phyloP scores from a whole-genome alignment of 169 alveolate species.

The Eimeria zaria region DNA sequence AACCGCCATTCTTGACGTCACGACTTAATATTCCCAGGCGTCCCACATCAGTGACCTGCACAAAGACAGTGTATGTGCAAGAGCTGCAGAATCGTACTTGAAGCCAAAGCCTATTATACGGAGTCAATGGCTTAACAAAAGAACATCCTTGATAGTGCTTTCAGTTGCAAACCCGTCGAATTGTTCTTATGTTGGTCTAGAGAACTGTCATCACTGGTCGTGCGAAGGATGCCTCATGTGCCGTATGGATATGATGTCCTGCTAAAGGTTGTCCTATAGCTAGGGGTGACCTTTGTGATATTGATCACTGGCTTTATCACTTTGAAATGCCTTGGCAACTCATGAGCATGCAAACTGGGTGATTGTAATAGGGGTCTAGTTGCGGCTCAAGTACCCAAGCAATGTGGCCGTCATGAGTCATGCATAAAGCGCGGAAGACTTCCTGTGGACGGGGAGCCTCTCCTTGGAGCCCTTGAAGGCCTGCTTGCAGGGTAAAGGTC shows the following conservation, averaged over 20 bases:
- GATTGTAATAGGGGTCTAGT: neutral
- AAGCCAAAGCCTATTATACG: neutral
- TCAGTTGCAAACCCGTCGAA: neutral
- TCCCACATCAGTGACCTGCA: conserved; percentile 83
- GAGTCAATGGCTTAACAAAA: neutral
- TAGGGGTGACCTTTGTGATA: neutral
- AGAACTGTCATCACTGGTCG: neutral
- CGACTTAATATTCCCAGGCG: conserved; percentile 80
- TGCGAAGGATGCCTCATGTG: neutral
- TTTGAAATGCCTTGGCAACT: neutral
- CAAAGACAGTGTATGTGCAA: neutral
- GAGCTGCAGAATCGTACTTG: neutral
- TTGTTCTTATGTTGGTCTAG: neutral
- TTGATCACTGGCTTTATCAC: neutral
- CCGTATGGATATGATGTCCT: neutral
- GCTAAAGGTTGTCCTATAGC: neutral
- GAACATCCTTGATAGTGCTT: neutral
- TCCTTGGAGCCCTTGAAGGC: conserved; percentile 14
- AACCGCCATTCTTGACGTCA: conserved; percentile 64
- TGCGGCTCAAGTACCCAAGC: conserved; percentile 78
- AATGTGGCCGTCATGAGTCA: conserved; percentile 85
- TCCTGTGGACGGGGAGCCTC: conserved; percentile 75
- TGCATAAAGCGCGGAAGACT: conserved; percentile 86
- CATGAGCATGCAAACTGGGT: neutral
- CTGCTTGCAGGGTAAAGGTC: conserved; percentile 68